These are phyloP conservation scores for Sarocladiaceae sp. DNA, from an alignment of 2,329 filamentous ascomycete genomes.

Conservation along the genomic window DNA sequence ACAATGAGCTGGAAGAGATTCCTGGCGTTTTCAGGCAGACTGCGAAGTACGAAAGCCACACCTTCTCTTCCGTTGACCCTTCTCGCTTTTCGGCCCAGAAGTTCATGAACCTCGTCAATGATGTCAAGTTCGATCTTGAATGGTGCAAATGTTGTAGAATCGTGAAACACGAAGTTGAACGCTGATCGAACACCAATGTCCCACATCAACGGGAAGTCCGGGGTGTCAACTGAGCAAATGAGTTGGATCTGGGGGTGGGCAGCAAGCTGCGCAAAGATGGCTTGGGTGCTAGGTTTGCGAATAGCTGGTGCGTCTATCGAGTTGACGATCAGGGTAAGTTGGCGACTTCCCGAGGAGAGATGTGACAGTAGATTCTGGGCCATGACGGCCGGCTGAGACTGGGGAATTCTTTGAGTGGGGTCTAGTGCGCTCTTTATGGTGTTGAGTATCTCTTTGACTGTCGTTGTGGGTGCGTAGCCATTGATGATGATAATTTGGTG, in stretches of 20 bases:
- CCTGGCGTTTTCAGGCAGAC: constrained; percentile 85
- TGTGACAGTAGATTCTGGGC: constrained; percentile 58
- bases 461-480: constrained; percentile 66
- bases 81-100: constrained; percentile 73
- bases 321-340: constrained; percentile 69
- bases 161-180: constrained; percentile 86
- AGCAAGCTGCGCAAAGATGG: constrained; percentile 69
- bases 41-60: constrained; percentile 83
- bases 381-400: constrained; percentile 62
- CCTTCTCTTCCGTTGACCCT: constrained; percentile 85
- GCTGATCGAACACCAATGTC: constrained; percentile 76
- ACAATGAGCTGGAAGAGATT: constrained; percentile 81
- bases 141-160: constrained; percentile 82
- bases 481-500: constrained; percentile 72
- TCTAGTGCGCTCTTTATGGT: constrained; percentile 61
- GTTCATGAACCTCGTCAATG: constrained; percentile 83
- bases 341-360: constrained; percentile 40
- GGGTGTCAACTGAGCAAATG: constrained; percentile 78
- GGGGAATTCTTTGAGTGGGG: constrained; percentile 40
- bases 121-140: constrained; percentile 70
- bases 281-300: constrained; percentile 63
- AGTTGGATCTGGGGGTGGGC: constrained; percentile 66
- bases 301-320: constrained; percentile 78
- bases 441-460: constrained; percentile 61
- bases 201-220: constrained; percentile 84